Evolutionary conservation across 352 stramenopile genomes (phyloP).

Genomic region (Globisporangium lucens): DNA sequence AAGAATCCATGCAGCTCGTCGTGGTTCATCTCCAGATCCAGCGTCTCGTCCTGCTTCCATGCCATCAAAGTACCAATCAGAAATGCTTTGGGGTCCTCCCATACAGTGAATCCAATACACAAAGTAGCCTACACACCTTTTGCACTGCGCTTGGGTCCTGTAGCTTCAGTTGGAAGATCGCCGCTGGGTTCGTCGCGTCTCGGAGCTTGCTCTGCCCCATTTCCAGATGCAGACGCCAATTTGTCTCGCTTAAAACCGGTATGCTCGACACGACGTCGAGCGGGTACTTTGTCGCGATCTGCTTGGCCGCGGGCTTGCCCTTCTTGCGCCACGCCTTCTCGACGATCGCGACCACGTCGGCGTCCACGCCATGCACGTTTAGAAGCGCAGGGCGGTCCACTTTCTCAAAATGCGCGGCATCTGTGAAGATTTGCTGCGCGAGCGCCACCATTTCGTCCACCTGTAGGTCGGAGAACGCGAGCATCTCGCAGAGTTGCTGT

Average conservation of each 20-base stretch:
- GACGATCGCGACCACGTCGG: conserved; percentile 27
- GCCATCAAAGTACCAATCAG: neutral
- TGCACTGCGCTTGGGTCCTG: conserved; percentile 9
- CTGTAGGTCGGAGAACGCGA: conserved; percentile 33
- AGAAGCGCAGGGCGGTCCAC: conserved; percentile 31
- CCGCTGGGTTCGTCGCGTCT: conserved; percentile 35
- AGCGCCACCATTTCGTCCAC: conserved; percentile 38
- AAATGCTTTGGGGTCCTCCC: neutral
- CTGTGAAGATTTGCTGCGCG: conserved; percentile 30
- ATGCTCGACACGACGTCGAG: conserved; percentile 3
- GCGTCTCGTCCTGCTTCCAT: conserved; percentile 32
- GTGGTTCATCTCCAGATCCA: conserved; percentile 63
- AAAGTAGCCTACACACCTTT: neutral
- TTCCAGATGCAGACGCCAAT: conserved; percentile 56
- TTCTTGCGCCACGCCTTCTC: conserved; percentile 70
- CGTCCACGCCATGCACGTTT: conserved; percentile 18
- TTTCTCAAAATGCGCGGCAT: conserved; percentile 42
- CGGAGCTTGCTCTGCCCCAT: conserved; percentile 42
- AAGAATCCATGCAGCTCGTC: conserved; percentile 50
- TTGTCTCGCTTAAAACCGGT: conserved; percentile 27
- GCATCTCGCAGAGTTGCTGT: conserved; percentile 40
- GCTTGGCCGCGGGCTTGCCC: conserved; percentile 14
- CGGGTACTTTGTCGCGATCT: conserved; percentile 16
- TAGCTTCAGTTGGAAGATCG: conserved; percentile 56
- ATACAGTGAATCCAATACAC: neutral